These are phyloP conservation scores for Sphagnum magellanicum DNA, from an alignment of 228 moss, liverwort and hornwort species.

Conservation along the genomic window DNA sequence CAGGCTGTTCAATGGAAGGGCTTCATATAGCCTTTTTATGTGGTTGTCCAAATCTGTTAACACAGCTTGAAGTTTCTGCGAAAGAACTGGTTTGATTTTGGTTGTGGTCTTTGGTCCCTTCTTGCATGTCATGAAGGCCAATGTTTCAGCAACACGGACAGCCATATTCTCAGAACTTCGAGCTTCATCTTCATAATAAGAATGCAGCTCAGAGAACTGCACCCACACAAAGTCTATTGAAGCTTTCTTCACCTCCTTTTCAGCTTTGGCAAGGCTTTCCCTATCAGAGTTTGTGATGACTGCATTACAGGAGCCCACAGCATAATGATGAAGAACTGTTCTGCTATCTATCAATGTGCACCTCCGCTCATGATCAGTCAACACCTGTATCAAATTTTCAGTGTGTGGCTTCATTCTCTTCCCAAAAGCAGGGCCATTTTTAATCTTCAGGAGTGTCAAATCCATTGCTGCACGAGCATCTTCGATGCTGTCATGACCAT, in stretches of 20 bases:
- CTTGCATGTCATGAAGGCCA: slow-evolving; percentile 71
- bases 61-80: slow-evolving; percentile 35
- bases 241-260: slow-evolving; percentile 69
- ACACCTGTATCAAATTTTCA: slow-evolving; percentile 52
- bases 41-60: slow-evolving; percentile 43
- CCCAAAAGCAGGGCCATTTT: slow-evolving; percentile 61
- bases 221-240: slow-evolving; percentile 78
- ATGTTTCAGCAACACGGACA: slow-evolving; percentile 56
- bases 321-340: slow-evolving; percentile 55
- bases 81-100: slow-evolving; percentile 6
- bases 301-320: slow-evolving; percentile 70
- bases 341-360: slow-evolving; percentile 66
- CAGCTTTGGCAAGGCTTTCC: slow-evolving; percentile 53
- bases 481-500: slow-evolving; percentile 88
- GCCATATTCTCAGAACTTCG: slow-evolving; percentile 32
- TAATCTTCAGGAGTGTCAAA: slow-evolving; percentile 57
- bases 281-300: slow-evolving; percentile 61
- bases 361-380: slow-evolving; percentile 50
- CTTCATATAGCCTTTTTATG: slow-evolving; percentile 52
- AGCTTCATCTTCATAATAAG: slow-evolving; percentile 53
- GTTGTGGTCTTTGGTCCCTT: slow-evolving; percentile 13
- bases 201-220: slow-evolving; percentile 66
- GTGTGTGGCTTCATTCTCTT: slow-evolving; percentile 37
- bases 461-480: slow-evolving; percentile 94
- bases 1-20: slow-evolving; percentile 61